A percentile compares a stretch with the other conserved stretches of the same genome.
Evolutionary conservation across 2,329 filamentous ascomycete genomes (phyloP).

Genomic region (Cercospora citrullina): DNA sequence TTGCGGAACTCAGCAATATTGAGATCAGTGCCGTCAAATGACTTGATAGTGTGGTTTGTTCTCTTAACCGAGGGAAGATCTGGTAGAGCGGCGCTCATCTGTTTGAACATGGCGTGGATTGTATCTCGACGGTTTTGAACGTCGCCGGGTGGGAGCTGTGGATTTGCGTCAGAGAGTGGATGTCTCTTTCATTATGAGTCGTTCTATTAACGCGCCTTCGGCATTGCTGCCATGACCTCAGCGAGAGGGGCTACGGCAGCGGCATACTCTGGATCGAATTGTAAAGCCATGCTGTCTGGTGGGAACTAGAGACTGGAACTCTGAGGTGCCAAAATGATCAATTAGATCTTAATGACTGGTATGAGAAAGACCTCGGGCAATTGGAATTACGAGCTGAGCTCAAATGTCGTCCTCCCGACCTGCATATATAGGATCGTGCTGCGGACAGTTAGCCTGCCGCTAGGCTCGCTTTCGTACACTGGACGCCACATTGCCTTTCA

Average conservation of each 20-base stretch:
- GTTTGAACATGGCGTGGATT: constrained; percentile 3
- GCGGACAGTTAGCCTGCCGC: background rate
- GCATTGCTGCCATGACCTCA: constrained; percentile 15
- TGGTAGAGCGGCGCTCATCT: constrained; percentile 9
- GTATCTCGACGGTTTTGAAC: constrained; percentile 20
- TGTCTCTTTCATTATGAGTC: background rate
- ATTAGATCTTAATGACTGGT: background rate
- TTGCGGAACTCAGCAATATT: constrained; percentile 23
- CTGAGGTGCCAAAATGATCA: background rate
- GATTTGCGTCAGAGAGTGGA: background rate
- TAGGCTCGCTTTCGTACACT: background rate
- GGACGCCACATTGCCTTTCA: background rate
- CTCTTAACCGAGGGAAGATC: constrained; percentile 11
- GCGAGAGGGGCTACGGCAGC: constrained; percentile 20
- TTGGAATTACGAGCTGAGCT: background rate
- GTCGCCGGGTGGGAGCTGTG: constrained; percentile 20
- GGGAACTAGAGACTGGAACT: background rate
- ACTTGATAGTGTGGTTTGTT: constrained; percentile 16
- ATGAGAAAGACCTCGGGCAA: background rate
- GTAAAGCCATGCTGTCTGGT: constrained; percentile 16
- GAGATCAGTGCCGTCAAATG: constrained; percentile 17
- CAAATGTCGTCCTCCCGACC: background rate
- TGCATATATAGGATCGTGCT: background rate
- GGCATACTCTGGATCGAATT: constrained; percentile 22
- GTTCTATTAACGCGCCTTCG: background rate